Evolutionary conservation across 805 yeast genomes (phyloP).

Genomic region (Nakazawaea laoshanensis): DNA sequence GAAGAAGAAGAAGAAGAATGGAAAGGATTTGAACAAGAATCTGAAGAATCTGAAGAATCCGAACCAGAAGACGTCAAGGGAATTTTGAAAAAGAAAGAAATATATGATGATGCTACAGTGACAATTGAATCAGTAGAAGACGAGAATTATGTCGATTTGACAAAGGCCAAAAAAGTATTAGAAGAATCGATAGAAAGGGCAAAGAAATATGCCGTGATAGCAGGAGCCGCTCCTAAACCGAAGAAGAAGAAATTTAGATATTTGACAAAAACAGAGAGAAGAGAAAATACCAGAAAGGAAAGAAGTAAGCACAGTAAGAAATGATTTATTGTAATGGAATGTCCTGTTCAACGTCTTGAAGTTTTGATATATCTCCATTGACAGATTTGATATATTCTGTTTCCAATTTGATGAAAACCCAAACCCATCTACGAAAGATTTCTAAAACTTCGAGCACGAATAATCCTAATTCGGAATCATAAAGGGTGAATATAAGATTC

Average conservation of each 20-base stretch:
- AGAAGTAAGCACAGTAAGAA: slow-evolving; percentile 19
- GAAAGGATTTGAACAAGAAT: slow-evolving; percentile 13
- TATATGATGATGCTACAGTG: slow-evolving; percentile 28
- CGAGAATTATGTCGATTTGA: slow-evolving; percentile 63
- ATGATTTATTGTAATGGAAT: not conserved
- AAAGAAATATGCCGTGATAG: slow-evolving; percentile 66
- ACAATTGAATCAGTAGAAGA: slow-evolving; percentile 43
- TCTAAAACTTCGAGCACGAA: slow-evolving; percentile 68
- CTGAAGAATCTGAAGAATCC: slow-evolving; percentile 17
- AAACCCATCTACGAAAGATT: slow-evolving; percentile 74
- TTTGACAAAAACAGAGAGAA: slow-evolving; percentile 74
- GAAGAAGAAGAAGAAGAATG: slow-evolving; percentile 19
- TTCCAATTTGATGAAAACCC: slow-evolving; percentile 84
- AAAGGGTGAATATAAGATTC: slow-evolving; percentile 17
- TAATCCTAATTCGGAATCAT: slow-evolving; percentile 47
- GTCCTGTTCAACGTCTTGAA: slow-evolving; percentile 8
- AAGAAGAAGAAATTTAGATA: slow-evolving; percentile 81
- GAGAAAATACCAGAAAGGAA: slow-evolving; percentile 36
- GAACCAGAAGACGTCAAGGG: slow-evolving; percentile 19
- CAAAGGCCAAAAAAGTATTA: slow-evolving; percentile 58
- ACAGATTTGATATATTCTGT: slow-evolving; percentile 45
- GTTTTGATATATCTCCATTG: slow-evolving; percentile 7
- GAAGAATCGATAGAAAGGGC: slow-evolving; percentile 73
- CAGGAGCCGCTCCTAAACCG: slow-evolving; percentile 19
- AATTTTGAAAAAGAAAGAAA: slow-evolving; percentile 36